Base-by-base conservation (phyloP, 768 basidiomycete genomes). In the Dioszegia hungarica region DNA sequence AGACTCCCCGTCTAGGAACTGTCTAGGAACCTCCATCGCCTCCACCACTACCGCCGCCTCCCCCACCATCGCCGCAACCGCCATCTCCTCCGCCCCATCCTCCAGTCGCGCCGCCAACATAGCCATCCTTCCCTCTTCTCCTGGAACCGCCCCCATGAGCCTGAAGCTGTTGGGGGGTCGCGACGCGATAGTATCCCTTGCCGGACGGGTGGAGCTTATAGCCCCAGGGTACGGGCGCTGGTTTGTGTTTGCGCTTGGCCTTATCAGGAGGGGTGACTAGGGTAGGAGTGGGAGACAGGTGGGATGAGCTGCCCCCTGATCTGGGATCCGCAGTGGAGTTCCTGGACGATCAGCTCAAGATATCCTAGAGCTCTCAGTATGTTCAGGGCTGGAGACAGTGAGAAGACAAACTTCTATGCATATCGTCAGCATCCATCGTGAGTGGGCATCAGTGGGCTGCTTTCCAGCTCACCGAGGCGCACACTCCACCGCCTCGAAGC, bases 11-110 rank as follows among this genome's bases (percentile, higher is more conserved):
- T n/a, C n/a, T n/a, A n/a, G n/a, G n/a, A n/a, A n/a, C n/a, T n/a
- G n/a, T n/a, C n/a, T n/a, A n/a, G n/a, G n/a, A n/a, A n/a, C 51
- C 51, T 17, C 20, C 22, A 38, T 36, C 15, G n/a, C 24, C 36
- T 39, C 51, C 10, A 20, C 33, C 37, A 8, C 39, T n/a, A 6
- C 54, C 54, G 20, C 54, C 41, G 3, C 43, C 54, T 8, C 44
- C 54, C 17, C 54, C 54, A 33, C 54, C 54, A 45, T 25, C 52
- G 5, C 54, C 43, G 24, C 43, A 25, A 15, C 31, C 54, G 20
- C 31, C 19, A 15, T 24, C 29, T 29, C 27, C 52, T 29, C 54
- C 54, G 11, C 43, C 40, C 5, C 28, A 22, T 29, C 41, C 41
- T 6, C 28, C 40, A 20, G 36, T 39, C 24, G 28, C 41, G 4